Conservation (phyloP, 1,284 basidiomycete species). For the Polyporus tsugae region DNA sequence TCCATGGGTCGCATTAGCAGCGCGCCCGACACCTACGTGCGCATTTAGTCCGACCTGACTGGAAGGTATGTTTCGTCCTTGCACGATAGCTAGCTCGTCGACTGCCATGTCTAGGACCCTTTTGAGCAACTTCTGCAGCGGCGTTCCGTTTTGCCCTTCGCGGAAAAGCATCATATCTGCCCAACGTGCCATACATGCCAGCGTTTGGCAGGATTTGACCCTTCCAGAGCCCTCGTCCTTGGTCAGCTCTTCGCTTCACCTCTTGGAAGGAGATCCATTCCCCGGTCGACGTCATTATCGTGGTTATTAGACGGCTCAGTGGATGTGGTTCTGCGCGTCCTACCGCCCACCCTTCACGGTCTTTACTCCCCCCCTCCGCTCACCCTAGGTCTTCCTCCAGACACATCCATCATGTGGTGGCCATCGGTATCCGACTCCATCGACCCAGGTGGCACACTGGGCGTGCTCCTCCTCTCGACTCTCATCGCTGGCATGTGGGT, state of each 20-base stretch:
- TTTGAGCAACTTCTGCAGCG: background rate
- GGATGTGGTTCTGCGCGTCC: slow-evolving; percentile 1
- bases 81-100: background rate
- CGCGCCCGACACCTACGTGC: background rate
- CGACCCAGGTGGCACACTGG: slow-evolving; percentile 24
- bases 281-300: slow-evolving; percentile 4
- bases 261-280: slow-evolving; percentile 11
- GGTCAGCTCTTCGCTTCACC: slow-evolving; percentile 9
- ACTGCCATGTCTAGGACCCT: background rate
- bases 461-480: slow-evolving; percentile 27
- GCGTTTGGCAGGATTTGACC: background rate
- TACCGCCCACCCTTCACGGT: slow-evolving; percentile 1
- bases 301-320: slow-evolving; percentile 6
- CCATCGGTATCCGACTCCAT: slow-evolving; percentile 22
- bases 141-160: background rate
- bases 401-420: slow-evolving; percentile 26
- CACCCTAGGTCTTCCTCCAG: background rate
- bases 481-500: slow-evolving; percentile 25
- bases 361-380: slow-evolving; percentile 10
- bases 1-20: slow-evolving; percentile 6
- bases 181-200: background rate
- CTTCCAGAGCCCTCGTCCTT: background rate
- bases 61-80: background rate
- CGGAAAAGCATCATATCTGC: background rate
- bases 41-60: background rate